phyloP scores from a whole-genome alignment of 1,284 basidiomycete species.

The Ustilago cynodontis region DNA sequence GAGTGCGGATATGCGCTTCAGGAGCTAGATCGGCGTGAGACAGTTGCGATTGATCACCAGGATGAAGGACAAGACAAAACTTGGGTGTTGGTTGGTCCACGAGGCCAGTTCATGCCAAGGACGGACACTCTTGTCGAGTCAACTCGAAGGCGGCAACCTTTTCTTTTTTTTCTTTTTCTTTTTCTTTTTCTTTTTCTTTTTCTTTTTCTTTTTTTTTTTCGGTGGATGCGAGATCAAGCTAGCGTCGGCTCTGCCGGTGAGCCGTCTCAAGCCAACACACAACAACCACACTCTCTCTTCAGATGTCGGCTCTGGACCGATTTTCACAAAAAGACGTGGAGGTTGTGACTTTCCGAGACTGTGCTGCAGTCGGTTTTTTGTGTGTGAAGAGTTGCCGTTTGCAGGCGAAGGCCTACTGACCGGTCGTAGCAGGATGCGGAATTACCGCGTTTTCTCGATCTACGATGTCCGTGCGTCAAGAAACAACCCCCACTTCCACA shows the following conservation, averaged over 20 bases:
- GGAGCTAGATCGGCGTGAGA: background rate
- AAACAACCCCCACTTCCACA: background rate
- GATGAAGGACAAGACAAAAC: conserved; percentile 6
- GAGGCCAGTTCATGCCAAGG: background rate
- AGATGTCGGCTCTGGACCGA: conserved; percentile 11
- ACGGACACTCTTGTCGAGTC: background rate
- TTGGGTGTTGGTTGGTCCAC: conserved; percentile 8
- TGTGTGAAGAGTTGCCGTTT: background rate
- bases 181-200: background rate
- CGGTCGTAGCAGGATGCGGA: conserved; percentile 33
- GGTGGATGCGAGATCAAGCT: conserved; percentile 1
- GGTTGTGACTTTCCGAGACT: background rate
- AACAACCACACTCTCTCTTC: conserved; percentile 4
- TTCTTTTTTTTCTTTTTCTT: background rate
- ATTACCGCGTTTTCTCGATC: conserved; percentile 38
- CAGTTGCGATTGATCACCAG: background rate
- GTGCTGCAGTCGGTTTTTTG: background rate
- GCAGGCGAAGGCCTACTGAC: conserved; percentile 2
- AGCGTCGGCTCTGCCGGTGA: conserved; percentile 15
- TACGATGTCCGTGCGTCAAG: conserved; percentile 24
- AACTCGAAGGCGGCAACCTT: conserved; percentile 4
- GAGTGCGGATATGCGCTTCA: too few relatives aligned
- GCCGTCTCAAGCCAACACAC: background rate
- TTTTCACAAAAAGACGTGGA: conserved; percentile 13
- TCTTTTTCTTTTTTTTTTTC: background rate